Percentiles rank a stretch among this genome's conserved stretches.
Evolutionary conservation across 441 rosid species (phyloP).

Genomic region (Bocquillonia castaneifolia): DNA sequence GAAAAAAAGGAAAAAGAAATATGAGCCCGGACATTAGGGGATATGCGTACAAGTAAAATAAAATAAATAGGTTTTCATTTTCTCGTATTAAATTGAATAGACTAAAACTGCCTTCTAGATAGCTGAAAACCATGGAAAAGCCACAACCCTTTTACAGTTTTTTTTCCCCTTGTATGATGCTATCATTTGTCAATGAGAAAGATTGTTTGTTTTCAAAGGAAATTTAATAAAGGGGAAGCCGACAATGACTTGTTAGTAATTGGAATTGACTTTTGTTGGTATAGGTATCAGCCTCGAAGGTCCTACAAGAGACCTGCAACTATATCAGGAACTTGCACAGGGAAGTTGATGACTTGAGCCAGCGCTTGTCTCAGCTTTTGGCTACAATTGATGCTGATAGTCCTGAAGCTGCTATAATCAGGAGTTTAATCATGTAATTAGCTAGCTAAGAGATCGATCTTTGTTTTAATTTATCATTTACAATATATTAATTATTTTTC

Average conservation of each 20-base stretch:
- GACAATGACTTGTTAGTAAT: conserved; percentile 7
- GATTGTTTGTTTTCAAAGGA: too few relatives aligned
- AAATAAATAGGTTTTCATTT: conserved; percentile 3
- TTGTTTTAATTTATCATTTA: not conserved
- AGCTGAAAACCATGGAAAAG: not conserved
- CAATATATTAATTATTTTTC: not conserved
- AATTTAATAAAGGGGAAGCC: not conserved
- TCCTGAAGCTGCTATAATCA: conserved; percentile 78
- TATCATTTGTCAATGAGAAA: conserved; percentile 6
- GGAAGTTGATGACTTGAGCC: conserved; percentile 81
- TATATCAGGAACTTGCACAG: conserved; percentile 71
- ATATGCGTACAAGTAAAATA: not conserved
- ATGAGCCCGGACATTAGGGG: conserved; percentile 32
- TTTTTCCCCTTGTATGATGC: not conserved
- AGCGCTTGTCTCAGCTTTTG: conserved; percentile 74
- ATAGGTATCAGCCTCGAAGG: conserved; percentile 83
- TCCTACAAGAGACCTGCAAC: conserved; percentile 87
- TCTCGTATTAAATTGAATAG: conserved; percentile 24
- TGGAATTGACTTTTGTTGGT: conserved; percentile 6
- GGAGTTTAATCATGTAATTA: conserved; percentile 67
- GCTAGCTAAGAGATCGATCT: not conserved
- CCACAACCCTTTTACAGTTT: not conserved
- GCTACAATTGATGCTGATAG: conserved; percentile 71
- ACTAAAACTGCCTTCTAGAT: conserved; percentile 8
- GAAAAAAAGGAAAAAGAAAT: too few relatives aligned